These are phyloP conservation scores for Trebouxiophyceae sp. DNA, from an alignment of 163 green algal genomes.

Conservation along the genomic window DNA sequence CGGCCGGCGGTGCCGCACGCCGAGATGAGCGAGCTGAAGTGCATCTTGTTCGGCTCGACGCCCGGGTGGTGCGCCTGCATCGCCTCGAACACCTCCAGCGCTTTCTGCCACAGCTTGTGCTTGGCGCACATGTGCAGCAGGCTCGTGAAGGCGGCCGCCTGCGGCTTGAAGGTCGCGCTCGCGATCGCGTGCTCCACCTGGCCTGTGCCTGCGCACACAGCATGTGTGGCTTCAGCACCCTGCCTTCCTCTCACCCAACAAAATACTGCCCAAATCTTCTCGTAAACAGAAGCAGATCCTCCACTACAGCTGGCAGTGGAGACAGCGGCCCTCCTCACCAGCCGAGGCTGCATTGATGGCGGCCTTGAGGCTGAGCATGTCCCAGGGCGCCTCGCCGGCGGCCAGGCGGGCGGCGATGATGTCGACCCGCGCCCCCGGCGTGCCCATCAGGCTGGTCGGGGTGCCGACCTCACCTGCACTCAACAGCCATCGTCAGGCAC, in stretches of 20 bases:
- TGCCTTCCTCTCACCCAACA: not conserved
- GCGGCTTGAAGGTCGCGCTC: constrained; percentile 5
- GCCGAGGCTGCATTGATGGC: constrained; percentile 6
- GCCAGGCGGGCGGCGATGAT: constrained; percentile 2
- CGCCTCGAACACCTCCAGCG: constrained; percentile 37
- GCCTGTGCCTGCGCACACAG: not conserved
- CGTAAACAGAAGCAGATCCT: not conserved
- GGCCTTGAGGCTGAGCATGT: constrained; percentile 19
- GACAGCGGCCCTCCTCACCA: not conserved
- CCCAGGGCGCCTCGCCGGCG: constrained; percentile 12
- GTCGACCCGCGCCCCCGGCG: not conserved
- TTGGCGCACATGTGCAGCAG: constrained; percentile 19
- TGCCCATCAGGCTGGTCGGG: too few relatives aligned
- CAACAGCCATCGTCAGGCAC: too few relatives aligned
- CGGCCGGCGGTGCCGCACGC: constrained; percentile 8
- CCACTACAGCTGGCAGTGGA: not conserved
- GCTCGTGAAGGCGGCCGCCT: constrained; percentile 15
- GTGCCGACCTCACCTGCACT: too few relatives aligned
- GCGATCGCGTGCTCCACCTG: constrained; percentile 2
- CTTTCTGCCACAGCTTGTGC: constrained; percentile 14
- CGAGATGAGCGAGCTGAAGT: constrained; percentile 16
- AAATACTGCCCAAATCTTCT: not conserved
- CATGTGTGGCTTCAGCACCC: not conserved
- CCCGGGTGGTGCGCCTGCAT: constrained; percentile 11
- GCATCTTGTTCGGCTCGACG: constrained; percentile 13